These are phyloP conservation scores for Malbranchea zuffiana DNA, from an alignment of 2,329 filamentous ascomycete species.

Conservation along the genomic window DNA sequence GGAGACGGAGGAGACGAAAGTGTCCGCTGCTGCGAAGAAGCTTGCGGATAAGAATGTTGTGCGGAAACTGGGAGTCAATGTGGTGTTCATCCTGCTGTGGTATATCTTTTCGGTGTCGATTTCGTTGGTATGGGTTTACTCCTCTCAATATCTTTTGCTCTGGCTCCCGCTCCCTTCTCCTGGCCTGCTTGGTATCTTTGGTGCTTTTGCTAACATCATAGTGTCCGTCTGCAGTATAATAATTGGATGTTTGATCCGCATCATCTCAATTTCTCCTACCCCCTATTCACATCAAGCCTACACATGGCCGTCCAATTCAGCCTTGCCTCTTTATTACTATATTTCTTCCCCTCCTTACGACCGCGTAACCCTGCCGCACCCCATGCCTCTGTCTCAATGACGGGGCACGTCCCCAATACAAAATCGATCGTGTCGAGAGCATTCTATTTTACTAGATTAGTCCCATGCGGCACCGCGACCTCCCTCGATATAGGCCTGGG, in stretches of 20 bases:
- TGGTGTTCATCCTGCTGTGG: constrained; percentile 75
- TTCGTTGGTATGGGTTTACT: constrained; percentile 57
- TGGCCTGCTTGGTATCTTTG: not conserved
- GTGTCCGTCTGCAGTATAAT: constrained; percentile 84
- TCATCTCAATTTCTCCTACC: constrained; percentile 81
- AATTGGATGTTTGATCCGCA: constrained; percentile 97
- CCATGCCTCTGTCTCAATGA: constrained; percentile 13
- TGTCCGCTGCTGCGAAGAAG: constrained; percentile 57
- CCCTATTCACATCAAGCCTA: constrained; percentile 84
- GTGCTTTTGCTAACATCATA: no score
- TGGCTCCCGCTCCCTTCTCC: not conserved
- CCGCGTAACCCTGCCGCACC: constrained; percentile 35
- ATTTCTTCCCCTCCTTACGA: constrained; percentile 69
- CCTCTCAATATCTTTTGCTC: not conserved
- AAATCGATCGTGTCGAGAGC: constrained; percentile 44
- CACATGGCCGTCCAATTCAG: constrained; percentile 94
- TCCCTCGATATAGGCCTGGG: constrained; percentile 92
- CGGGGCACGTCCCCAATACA: constrained; percentile 30
- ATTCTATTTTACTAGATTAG: constrained; percentile 87
- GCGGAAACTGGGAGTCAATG: constrained; percentile 60
- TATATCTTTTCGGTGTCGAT: constrained; percentile 88
- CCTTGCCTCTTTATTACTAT: constrained; percentile 66
- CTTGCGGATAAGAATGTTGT: constrained; percentile 65
- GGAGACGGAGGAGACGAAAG: constrained; percentile 34
- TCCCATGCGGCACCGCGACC: constrained; percentile 83